phyloP scores from a whole-genome alignment of 495 filamentous ascomycete genomes.

The Penicillium egyptiacum region DNA sequence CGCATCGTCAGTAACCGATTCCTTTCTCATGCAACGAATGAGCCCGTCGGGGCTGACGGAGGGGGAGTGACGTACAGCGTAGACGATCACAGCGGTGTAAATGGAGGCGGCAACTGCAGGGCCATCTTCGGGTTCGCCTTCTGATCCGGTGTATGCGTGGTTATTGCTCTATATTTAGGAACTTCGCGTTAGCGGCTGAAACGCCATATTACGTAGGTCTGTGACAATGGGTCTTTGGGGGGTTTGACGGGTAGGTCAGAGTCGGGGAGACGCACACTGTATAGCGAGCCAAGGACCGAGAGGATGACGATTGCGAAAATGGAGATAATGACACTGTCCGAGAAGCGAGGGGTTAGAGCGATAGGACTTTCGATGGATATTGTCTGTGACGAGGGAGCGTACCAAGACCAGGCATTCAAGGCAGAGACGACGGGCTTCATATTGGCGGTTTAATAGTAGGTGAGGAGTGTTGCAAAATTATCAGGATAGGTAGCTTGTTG shows the following conservation, averaged over 20 bases:
- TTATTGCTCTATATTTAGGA: constrained; percentile 56
- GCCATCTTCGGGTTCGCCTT: constrained; percentile 71
- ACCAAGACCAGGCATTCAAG: constrained; percentile 95
- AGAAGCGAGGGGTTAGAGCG: constrained; percentile 16
- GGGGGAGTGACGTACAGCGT: constrained; percentile 60
- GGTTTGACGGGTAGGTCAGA: neutral
- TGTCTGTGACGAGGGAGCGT: constrained; percentile 19
- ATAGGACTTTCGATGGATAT: neutral
- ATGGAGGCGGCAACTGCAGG: constrained; percentile 75
- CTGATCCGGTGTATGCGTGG: constrained; percentile 75
- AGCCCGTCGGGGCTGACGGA: neutral
- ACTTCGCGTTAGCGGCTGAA: constrained; percentile 12
- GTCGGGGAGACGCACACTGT: constrained; percentile 50
- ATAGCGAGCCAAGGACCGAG: constrained; percentile 76
- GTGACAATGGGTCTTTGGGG: constrained; percentile 13
- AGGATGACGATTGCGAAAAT: constrained; percentile 86
- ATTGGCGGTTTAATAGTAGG: constrained; percentile 33
- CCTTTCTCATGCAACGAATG: neutral
- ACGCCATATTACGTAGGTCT: neutral
- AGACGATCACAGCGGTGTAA: constrained; percentile 82
- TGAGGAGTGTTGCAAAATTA: constrained; percentile 4
- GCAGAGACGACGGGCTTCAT: constrained; percentile 93
- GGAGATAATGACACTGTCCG: constrained; percentile 76
- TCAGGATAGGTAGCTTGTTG: neutral
- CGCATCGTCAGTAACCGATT: constrained; percentile 10